These are phyloP conservation scores for Amanita muscaria DNA, from an alignment of 768 basidiomycete species.

Conservation along the genomic window DNA sequence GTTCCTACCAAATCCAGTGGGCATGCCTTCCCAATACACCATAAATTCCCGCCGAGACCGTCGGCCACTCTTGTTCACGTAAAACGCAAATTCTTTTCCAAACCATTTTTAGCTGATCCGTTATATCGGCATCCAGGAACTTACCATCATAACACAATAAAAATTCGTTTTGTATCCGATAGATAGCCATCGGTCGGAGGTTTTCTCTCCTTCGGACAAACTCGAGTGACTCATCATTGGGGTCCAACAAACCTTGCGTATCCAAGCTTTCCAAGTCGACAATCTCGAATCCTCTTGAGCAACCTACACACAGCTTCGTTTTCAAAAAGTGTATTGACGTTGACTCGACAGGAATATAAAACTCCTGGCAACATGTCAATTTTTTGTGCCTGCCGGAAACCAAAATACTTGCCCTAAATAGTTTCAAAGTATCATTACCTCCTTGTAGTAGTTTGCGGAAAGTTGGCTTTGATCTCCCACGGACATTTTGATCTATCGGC, in stretches of 20 bases:
- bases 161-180: constrained; percentile 94
- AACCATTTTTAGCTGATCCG: constrained; percentile 9
- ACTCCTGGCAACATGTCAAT: constrained; percentile 52
- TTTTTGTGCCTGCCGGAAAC: constrained; percentile 1
- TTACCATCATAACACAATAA: constrained; percentile 94
- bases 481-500: constrained; percentile 83
- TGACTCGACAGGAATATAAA: constrained; percentile 97
- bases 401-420: constrained; percentile 63
- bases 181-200: constrained; percentile 91
- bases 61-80: constrained; percentile 95
- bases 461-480: constrained; percentile 79
- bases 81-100: constrained; percentile 99
- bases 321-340: constrained; percentile 96
- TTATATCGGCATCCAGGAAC: constrained; percentile 16
- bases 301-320: constrained; percentile 94
- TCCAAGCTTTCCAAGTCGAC: constrained; percentile 96
- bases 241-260: constrained; percentile 93
- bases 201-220: constrained; percentile 89
- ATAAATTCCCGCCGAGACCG: constrained; percentile 87
- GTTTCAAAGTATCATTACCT: constrained; percentile 85
- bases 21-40: constrained; percentile 94
- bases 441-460: constrained; percentile 92
- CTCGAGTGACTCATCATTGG: constrained; percentile 81
- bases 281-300: constrained; percentile 96
- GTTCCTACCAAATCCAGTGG: constrained; percentile 87